These are phyloP conservation scores for Dryadomyces quercivorus DNA, from an alignment of 2,329 filamentous ascomycete genomes.

Conservation along the genomic window DNA sequence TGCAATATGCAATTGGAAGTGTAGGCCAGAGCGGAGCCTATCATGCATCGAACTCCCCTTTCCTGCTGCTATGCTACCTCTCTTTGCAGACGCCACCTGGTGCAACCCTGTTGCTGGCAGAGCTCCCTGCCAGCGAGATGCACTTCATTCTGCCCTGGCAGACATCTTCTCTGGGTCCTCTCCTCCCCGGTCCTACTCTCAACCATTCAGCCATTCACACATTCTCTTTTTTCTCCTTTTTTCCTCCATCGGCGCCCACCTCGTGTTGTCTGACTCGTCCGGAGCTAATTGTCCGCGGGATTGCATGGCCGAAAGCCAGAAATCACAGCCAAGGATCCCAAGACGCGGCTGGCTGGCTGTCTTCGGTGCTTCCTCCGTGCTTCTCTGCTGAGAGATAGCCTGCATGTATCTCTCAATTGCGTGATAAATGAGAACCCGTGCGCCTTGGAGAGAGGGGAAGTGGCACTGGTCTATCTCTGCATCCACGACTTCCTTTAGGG, in stretches of 20 bases:
- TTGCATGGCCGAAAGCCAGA: background rate
- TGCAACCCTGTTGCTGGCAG: background rate
- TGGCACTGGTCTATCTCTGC: background rate
- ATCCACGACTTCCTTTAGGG: background rate
- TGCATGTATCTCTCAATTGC: background rate
- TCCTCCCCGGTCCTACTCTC: too few species aligned
- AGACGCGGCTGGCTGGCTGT: background rate
- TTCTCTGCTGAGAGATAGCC: too few species aligned
- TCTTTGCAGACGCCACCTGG: background rate
- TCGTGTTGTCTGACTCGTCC: background rate
- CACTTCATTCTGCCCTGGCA: background rate
- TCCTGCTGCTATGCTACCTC: background rate
- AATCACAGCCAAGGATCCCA: background rate
- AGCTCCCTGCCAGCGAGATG: background rate
- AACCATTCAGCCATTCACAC: too few species aligned
- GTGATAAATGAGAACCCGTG: background rate
- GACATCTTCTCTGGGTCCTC: background rate
- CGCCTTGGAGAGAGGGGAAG: too few species aligned
- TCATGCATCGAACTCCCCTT: background rate
- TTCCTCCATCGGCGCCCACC: too few species aligned
- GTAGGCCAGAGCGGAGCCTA: background rate
- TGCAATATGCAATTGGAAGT: background rate
- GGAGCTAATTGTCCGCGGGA: background rate
- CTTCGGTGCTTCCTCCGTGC: too few species aligned
- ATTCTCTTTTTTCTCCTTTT: too few species aligned